Base-by-base conservation (phyloP, 352 stramenopile species). In the Globisporangium perplexum region DNA sequence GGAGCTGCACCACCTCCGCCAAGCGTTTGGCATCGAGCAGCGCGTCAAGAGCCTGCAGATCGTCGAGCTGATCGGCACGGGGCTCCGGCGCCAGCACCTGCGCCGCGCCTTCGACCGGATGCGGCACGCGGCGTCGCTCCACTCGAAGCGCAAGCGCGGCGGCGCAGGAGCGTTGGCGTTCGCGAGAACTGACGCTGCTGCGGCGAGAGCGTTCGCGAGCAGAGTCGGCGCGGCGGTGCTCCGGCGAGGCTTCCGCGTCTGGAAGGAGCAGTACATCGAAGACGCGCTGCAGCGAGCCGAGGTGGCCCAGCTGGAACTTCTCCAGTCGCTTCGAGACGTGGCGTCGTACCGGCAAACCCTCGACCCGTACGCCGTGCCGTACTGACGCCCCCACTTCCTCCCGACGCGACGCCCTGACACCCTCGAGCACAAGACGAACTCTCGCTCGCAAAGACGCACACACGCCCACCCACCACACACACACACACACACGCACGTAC, bases 181-280 rank as follows among this genome's bases (percentile, higher is more conserved):
- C n/a, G n/a, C n/a, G n/a, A 35, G 22, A 30, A 20, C 7, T 17
- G 53, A 58, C 8, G 22, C 26, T 36, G 62, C 53, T 28, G 62
- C 55, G 7, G 60, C 55, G 17, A 54, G 64, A 15, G 71, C 57
- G 10, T 68, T 78, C 30, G 46, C 53, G 15, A 50, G 60, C 15
- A 69, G 53, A n/a, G 46, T 82, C 30, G 22, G 31, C 2, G 39
- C 47, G 15, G 31, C 68, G 8, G 18, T 74, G 22, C 18, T 62
- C 23, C 60, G 72, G 22, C 62, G 22, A 5, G 62, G 54, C 7
- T 89, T 89, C 46, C 38, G 55, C 12, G 28, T 48, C 42, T 90
- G 78, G 78, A 86, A 85, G 53, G 22, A 41, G 18, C 64, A 68
- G 60, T 83, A 80, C 65, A 49, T 89, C 18, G 52, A 53, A 5